Evolutionary conservation across 2,329 filamentous ascomycete genomes (phyloP), one percentile per base, ranked within the genome.

Genomic region (Stenocarpella maydis): DNA sequence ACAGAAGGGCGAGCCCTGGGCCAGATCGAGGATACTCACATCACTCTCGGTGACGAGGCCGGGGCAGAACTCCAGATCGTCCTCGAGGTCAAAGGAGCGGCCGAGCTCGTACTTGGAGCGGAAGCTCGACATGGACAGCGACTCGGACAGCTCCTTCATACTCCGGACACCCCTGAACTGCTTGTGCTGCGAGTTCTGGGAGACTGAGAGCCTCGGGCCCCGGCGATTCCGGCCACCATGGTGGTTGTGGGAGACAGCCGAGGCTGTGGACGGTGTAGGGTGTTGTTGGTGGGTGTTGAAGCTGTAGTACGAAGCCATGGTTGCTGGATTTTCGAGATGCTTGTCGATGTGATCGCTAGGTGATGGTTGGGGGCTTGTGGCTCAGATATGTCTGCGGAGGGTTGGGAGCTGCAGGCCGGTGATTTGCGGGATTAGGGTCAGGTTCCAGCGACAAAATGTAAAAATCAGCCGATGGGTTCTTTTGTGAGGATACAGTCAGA

Each of bases 11-110:
- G 21, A 14, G 21, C 31, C 34, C 37, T 67, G 64, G 71, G 74
- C 74, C 75, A 54, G 67, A 14, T 55, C 58, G 50, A 45, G 28
- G n/a, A 39, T 15, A 88, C 87, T 87, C 90, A 97, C 94, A 89
- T 97, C 94, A 82, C 88, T 94, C 83, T 98, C 95, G 43, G 94
- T 97, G 84, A 98, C 85, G 75, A 98, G 88, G 79, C 91, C 90
- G 72, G 95, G 95, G 82, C 95, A 98, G 82, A 98, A 98, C 81
- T 97, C 92, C 83, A 97, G 87, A 80, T 98, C 95, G 79, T 98
- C 95, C 77, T 98, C 95, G 72, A 98, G 87, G 75, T 98, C 95
- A 77, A 98, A 98, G 12, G 95, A 97, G 70, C 94, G 90, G 70
- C 93, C 94, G 73, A 94, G 92, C 83, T 98, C 95, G 75, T 97